Evolutionary conservation across 441 rosid genomes (phyloP).

Genomic region (Erysimum cheiri): DNA sequence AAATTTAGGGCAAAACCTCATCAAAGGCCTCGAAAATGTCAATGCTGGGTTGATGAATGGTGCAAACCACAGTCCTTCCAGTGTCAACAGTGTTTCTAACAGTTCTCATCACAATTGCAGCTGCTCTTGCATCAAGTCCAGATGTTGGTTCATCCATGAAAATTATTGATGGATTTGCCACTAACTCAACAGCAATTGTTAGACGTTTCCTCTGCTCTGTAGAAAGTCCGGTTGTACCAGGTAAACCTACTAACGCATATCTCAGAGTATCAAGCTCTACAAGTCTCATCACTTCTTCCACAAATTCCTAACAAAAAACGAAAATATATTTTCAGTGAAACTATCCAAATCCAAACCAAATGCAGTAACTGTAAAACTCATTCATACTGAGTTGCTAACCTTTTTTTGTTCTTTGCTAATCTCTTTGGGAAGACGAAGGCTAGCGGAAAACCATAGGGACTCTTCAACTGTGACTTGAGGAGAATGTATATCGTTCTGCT

Average conservation of each 20-base stretch:
- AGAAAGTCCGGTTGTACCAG: conserved; percentile 84
- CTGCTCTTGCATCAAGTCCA: conserved; percentile 98
- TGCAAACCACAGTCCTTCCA: conserved; percentile 95
- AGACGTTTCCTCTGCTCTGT: conserved; percentile 94
- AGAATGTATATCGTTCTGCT: conserved; percentile 96
- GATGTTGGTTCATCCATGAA: conserved; percentile 99
- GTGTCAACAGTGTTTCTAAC: conserved; percentile 97
- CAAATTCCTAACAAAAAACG: conserved; percentile 69
- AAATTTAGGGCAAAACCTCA: conserved; percentile 60
- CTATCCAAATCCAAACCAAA: conserved; percentile 5
- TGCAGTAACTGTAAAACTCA: not conserved
- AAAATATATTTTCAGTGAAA: conserved; percentile 3
- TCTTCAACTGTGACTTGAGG: conserved; percentile 96
- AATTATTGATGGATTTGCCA: conserved; percentile 92
- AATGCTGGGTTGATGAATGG: conserved; percentile 95
- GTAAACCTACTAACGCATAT: conserved; percentile 85
- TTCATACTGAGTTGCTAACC: conserved; percentile 46
- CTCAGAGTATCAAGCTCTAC: conserved; percentile 84
- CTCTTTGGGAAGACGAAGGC: conserved; percentile 87
- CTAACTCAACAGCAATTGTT: conserved; percentile 96
- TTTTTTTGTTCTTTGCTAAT: conserved; percentile 65
- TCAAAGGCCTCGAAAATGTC: conserved; percentile 95
- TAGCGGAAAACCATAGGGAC: conserved; percentile 88
- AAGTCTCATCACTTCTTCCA: conserved; percentile 91
- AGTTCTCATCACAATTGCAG: conserved; percentile 97